A percentile compares a stretch with the other conserved stretches of the same genome.
Evolutionary conservation across 257 asterid species (phyloP).

Genomic region (Paulownia fortunei): DNA sequence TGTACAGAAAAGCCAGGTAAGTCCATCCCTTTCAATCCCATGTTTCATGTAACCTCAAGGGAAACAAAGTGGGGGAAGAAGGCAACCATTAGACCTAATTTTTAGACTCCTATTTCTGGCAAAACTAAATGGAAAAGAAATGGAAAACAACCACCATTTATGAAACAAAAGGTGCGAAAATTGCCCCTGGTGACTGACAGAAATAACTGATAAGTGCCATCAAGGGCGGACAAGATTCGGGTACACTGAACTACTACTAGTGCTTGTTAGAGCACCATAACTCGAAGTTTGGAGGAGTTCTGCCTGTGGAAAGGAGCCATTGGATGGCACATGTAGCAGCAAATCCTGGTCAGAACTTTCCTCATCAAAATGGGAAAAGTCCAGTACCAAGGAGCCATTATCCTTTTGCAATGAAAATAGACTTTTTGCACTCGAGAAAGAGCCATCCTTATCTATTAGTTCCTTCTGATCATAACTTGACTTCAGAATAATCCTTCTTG

Average conservation of each 20-base stretch:
- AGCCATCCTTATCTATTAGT: slow-evolving; percentile 43
- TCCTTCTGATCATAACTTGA: slow-evolving; percentile 53
- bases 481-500: slow-evolving; percentile 48
- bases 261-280: slow-evolving; percentile 63
- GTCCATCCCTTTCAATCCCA: too few species aligned
- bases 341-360: slow-evolving; percentile 66
- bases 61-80: too few species aligned
- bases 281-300: slow-evolving; percentile 63
- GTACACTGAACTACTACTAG: slow-evolving; percentile 65
- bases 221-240: slow-evolving; percentile 51
- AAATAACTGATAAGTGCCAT: not conserved
- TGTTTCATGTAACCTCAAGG: too few species aligned
- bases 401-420: slow-evolving; percentile 55
- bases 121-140: too few species aligned
- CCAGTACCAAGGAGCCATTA: slow-evolving; percentile 51
- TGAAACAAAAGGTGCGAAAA: slow-evolving; percentile 22
- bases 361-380: slow-evolving; percentile 49
- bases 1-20: too few species aligned
- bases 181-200: slow-evolving; percentile 14
- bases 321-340: slow-evolving; percentile 74
- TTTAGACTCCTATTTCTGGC: too few species aligned
- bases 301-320: slow-evolving; percentile 73
- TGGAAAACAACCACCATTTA: too few species aligned
- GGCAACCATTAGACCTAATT: too few species aligned
- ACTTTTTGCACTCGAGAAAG: slow-evolving; percentile 53